Evolutionary conservation across 2,329 filamentous ascomycete genomes (phyloP).

Genomic region (Tolypocladium guangdongense): DNA sequence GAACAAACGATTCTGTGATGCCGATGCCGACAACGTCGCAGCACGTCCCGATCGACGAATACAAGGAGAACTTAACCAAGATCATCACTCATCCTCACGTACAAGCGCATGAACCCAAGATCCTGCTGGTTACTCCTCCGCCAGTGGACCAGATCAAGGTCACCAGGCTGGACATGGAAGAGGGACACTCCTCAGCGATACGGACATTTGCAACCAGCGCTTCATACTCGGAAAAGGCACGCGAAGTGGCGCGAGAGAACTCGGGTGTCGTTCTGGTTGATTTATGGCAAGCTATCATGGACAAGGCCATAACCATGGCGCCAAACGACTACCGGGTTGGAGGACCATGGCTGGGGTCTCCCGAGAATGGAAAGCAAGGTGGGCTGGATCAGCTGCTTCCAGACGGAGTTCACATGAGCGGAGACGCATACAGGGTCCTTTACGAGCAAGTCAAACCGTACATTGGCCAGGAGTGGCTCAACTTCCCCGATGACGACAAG

Average conservation of each 20-base stretch:
- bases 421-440: conserved; percentile 41
- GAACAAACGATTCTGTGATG: conserved; percentile 80
- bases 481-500: conserved; percentile 21
- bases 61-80: conserved; percentile 57
- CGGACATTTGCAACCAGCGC: conserved; percentile 38
- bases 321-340: conserved; percentile 43
- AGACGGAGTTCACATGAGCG: conserved; percentile 47
- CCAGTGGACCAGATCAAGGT: conserved; percentile 69
- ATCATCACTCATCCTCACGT: conserved; percentile 66
- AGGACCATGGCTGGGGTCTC: conserved; percentile 37
- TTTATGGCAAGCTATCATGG: conserved; percentile 70
- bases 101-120: conserved; percentile 56
- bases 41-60: conserved; percentile 66
- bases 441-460: conserved; percentile 36
- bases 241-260: conserved; percentile 57
- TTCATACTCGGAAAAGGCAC: conserved; percentile 47
- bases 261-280: conserved; percentile 63
- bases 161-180: conserved; percentile 32
- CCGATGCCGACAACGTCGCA: conserved; percentile 53
- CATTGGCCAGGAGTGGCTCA: conserved; percentile 33
- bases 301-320: conserved; percentile 48
- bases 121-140: conserved; percentile 72
- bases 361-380: conserved; percentile 36
- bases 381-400: conserved; percentile 41
- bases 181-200: conserved; percentile 31